Evolutionary conservation across 208 protist species (phyloP).

Genomic region (Leishmania martiniquensis): DNA sequence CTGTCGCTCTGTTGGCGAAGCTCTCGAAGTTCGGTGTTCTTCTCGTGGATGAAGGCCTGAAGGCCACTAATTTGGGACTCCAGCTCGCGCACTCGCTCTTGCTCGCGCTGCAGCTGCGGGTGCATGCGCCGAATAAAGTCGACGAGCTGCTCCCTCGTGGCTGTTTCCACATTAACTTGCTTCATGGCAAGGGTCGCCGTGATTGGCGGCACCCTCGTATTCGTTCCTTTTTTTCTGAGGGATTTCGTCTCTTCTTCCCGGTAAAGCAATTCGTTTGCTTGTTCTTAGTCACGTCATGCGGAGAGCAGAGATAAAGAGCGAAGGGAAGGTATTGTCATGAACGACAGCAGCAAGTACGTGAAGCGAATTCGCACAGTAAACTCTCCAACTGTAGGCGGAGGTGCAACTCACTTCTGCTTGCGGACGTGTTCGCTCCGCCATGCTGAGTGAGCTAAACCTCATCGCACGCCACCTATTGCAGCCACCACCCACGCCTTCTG

Average conservation of each 20-base stretch:
- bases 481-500: background rate
- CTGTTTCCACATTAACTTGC: constrained; percentile 41
- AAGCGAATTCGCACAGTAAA: background rate
- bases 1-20: constrained; percentile 54
- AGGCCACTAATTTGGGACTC: constrained; percentile 48
- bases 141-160: constrained; percentile 67
- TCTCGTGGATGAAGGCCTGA: constrained; percentile 51
- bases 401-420: background rate
- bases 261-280: background rate
- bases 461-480: background rate
- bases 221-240: background rate
- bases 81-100: constrained; percentile 39
- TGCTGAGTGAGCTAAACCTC: background rate
- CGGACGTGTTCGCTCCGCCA: background rate
- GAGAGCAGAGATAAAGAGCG: background rate
- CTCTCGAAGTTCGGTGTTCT: constrained; percentile 55
- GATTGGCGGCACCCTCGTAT: background rate
- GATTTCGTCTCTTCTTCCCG: background rate
- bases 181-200: constrained; percentile 22
- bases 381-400: background rate
- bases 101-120: constrained; percentile 35
- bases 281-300: background rate
- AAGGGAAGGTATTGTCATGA: background rate
- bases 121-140: constrained; percentile 55
- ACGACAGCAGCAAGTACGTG: background rate